Base-by-base conservation (phyloP, 352 stramenopile genomes). In the Globisporangium recalcitrans region DNA sequence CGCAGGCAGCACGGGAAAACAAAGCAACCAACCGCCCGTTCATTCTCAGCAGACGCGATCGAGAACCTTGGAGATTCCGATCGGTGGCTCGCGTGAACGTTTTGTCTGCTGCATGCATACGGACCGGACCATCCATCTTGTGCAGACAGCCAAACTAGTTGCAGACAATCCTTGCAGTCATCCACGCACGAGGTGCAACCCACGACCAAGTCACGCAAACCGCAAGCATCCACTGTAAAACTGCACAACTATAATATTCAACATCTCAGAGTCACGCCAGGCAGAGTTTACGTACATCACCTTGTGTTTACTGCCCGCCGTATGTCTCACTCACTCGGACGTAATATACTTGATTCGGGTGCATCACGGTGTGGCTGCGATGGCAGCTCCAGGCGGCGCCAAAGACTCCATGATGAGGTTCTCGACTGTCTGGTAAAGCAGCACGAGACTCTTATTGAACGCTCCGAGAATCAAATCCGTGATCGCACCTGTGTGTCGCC, bases 381-480 rank as follows among this genome's bases (percentile, higher is more conserved):
- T 40, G 3, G 34, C 34, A 16, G 11, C 2, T 13, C 11, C 64
- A 58, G 47, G 61, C 44, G 34, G 34, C 14, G 34, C 13, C 3
- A 54, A 11, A 14, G n/a, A 55, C 57, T 77, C 74, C 66, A 85
- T 77, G 19, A 85, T 47, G 46, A 85, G 77, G 38, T 85, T 85
- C 56, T 86, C 77, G 16, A 86, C 73, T 0, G 73, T 75, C 55
- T 82, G 74, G 34, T 80, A 80, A 10, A 82, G 56, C 54, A 73
- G 77, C 13, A 65, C 62, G 4, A 83, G 53, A 58, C 82, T 86
- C 19, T 77, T 74, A 51, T 79, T 69, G 11, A 82, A 70, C 0
- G 72, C 64, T 22, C 68, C 60, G 40, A 86, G 70, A n/a, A 82
- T 72, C 0, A 85, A 62, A 40, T 85, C 76, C 0, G 76, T 85